phyloP scores from a whole-genome alignment of 2,329 filamentous ascomycete genomes.

The Zarea fungicola region DNA sequence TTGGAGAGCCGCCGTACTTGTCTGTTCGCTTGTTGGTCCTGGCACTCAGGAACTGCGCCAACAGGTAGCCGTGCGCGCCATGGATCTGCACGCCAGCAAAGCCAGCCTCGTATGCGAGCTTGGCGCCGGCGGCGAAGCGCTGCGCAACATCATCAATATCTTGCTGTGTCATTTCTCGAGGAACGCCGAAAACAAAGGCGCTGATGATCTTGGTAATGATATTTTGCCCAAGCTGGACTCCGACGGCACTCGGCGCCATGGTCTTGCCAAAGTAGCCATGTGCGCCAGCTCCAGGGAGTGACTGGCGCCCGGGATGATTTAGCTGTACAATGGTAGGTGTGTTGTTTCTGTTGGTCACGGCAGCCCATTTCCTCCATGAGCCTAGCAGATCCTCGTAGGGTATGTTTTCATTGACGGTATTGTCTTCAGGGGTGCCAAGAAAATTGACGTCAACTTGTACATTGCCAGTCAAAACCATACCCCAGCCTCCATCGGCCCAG shows the following conservation, averaged over 20 bases:
- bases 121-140: constrained; percentile 49
- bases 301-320: constrained; percentile 44
- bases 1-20: constrained; percentile 47
- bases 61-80: constrained; percentile 51
- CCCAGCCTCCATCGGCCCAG: constrained; percentile 51
- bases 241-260: constrained; percentile 39
- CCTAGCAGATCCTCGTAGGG: constrained; percentile 24
- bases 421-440: constrained; percentile 31
- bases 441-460: constrained; percentile 37
- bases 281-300: constrained; percentile 32
- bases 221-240: constrained; percentile 35
- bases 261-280: constrained; percentile 32
- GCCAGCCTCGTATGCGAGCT: constrained; percentile 40
- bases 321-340: constrained; percentile 40
- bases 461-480: constrained; percentile 45
- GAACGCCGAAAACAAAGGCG: constrained; percentile 42
- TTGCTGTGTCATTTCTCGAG: constrained; percentile 47
- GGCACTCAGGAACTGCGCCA: constrained; percentile 50
- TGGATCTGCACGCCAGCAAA: constrained; percentile 43
- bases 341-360: constrained; percentile 24
- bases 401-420: constrained; percentile 26
- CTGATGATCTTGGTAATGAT: constrained; percentile 28
- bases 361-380: constrained; percentile 35
- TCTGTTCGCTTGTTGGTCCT: constrained; percentile 49
- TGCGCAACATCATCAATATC: constrained; percentile 51